A percentile compares a stretch with the other conserved stretches of the same genome.
Conservation (phyloP, 1,284 basidiomycete genomes). For the Puccinia novopanici region DNA sequence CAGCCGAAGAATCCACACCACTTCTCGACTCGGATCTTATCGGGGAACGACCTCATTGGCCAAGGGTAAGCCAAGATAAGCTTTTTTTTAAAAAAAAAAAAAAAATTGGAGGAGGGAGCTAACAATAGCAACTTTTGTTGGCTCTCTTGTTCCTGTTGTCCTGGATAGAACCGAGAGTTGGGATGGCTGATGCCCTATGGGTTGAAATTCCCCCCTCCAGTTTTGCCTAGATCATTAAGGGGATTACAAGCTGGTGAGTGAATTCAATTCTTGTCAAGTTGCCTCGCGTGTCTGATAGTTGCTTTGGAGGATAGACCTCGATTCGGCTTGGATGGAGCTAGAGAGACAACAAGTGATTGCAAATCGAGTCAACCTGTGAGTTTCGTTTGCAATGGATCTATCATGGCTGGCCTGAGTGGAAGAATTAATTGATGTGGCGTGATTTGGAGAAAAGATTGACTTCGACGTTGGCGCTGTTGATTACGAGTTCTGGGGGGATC, state of each 20-base stretch:
- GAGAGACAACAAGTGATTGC: constrained; percentile 43
- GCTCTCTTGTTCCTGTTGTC: too few species aligned
- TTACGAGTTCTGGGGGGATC: constrained; percentile 46
- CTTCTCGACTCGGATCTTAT: constrained; percentile 5
- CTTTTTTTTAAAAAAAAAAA: not conserved
- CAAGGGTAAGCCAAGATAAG: constrained; percentile 12
- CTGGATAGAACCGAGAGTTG: constrained; percentile 31
- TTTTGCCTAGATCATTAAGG: constrained; percentile 33
- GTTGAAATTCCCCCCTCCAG: constrained; percentile 35
- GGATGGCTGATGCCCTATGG: constrained; percentile 48
- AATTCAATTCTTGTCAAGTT: not conserved
- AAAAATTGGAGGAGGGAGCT: too few species aligned
- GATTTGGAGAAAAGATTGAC: constrained; percentile 19
- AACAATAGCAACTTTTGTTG: too few species aligned
- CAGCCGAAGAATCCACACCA: constrained; percentile 25
- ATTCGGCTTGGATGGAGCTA: constrained; percentile 50
- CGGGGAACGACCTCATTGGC: constrained; percentile 34
- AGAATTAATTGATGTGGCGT: not conserved
- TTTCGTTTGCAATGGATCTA: not conserved
- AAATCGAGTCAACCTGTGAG: constrained; percentile 47
- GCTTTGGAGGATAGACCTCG: constrained; percentile 26
- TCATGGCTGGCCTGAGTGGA: not conserved
- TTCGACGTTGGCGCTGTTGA: constrained; percentile 32
- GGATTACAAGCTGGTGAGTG: constrained; percentile 47
- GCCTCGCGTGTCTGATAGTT: too few species aligned